Base-by-base conservation (phyloP, 2,329 filamentous ascomycete genomes). In the Microascus cirrosus region DNA sequence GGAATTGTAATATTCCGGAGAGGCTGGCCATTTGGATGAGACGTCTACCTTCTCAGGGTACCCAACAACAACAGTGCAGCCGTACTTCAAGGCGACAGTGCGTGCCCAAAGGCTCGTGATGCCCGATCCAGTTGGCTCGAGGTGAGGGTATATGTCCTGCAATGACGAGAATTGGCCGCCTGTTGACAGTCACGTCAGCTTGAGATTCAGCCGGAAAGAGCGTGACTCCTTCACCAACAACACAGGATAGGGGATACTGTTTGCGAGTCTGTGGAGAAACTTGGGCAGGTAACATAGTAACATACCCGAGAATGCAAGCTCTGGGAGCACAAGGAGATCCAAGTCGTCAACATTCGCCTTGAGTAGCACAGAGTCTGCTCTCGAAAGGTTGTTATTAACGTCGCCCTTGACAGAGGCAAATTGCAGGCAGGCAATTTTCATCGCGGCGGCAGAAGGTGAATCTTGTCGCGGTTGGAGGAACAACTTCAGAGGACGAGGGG, bases 361-460 rank as follows among this genome's bases (percentile, higher is more conserved):
- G 54, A 70, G 74, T 18, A 89, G 73, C 48, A 89, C 74, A 1
- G 73, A 68, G 34, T 89, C 83, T 59, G 87, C 88, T 18, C 78
- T 78, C 61, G 79, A 80, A 50, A 92, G 75, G 62, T 93, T 93
- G 60, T 86, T 81, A 63, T 87, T 72, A 25, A 89, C 72, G 56
- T 87, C 80, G 54, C 85, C 88, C 45, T 92, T 78, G 64, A 84
- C 77, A 8, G 87, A 85, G 50, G 83, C 80, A 62, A 91, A 90
- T 68, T 93, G 86, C 11, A 90, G 72, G 59, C 84, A 87, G 0
- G 76, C 87, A 35, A 89, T 82, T 65, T 79, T 82, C 85, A 86
- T 86, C n/a, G n/a, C n/a, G n/a, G n/a, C n/a, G n/a, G n/a, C n/a
- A n/a, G n/a, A n/a, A n/a, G n/a, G n/a, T n/a, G n/a, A n/a, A n/a